Evolutionary conservation across 2,329 filamentous ascomycete species (phyloP).

Genomic region (Fusarium circinatum): DNA sequence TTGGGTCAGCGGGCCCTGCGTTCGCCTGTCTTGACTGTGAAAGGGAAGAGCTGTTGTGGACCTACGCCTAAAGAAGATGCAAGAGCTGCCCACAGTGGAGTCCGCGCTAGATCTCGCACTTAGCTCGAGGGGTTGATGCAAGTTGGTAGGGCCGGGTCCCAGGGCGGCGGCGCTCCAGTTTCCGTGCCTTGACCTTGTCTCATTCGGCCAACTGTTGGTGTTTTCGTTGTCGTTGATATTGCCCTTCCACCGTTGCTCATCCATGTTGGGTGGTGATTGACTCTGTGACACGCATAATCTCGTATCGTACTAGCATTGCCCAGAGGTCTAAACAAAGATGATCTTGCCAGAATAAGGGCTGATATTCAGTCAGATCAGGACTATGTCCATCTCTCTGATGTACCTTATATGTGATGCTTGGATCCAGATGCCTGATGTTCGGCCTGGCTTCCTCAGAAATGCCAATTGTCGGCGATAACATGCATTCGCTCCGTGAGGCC

Average conservation of each 20-base stretch:
- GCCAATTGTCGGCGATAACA: not conserved
- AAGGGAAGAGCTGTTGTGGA: slow-evolving; percentile 31
- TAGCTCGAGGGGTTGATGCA: slow-evolving; percentile 43
- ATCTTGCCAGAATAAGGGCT: slow-evolving; percentile 1
- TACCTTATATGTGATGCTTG: not conserved
- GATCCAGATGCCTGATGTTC: not conserved
- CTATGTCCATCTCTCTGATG: not conserved
- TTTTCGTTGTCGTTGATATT: slow-evolving; percentile 21
- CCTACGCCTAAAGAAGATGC: slow-evolving; percentile 29
- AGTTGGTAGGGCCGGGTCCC: slow-evolving; percentile 37
- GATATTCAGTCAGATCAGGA: not conserved
- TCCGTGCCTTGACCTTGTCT: slow-evolving; percentile 13
- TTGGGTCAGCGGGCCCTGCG: slow-evolving; percentile 22
- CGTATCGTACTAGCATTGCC: slow-evolving; percentile 6
- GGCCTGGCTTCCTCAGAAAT: not conserved
- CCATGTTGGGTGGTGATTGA: slow-evolving; percentile 15
- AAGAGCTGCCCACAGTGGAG: slow-evolving; percentile 33
- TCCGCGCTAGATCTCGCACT: slow-evolving; percentile 30
- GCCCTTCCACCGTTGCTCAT: slow-evolving; percentile 17
- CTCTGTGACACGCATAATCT: slow-evolving; percentile 5
- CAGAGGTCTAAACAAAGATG: slow-evolving; percentile 1
- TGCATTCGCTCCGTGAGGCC: not conserved
- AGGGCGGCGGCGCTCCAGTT: slow-evolving; percentile 31
- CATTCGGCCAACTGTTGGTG: slow-evolving; percentile 23
- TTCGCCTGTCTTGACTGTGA: slow-evolving; percentile 26